Evolutionary conservation across 2,329 filamentous ascomycete species (phyloP).

Genomic region (Fusarium sp.): DNA sequence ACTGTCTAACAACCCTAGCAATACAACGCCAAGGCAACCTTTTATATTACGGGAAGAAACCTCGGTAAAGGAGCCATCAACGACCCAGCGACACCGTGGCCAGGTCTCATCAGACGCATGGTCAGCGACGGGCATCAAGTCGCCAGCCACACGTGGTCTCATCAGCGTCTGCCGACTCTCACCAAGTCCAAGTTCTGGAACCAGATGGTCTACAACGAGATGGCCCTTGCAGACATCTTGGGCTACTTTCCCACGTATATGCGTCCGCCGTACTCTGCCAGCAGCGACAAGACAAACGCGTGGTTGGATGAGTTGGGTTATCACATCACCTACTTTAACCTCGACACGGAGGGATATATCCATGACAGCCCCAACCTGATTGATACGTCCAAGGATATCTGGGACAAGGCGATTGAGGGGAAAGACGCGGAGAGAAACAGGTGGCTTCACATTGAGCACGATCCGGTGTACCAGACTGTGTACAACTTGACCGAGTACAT

Average conservation of each 20-base stretch:
- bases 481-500: conserved; percentile 62
- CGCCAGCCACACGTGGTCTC: conserved; percentile 68
- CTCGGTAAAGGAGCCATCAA: conserved; percentile 62
- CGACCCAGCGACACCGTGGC: conserved; percentile 54
- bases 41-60: conserved; percentile 56
- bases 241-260: conserved; percentile 62
- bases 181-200: conserved; percentile 52
- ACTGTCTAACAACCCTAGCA: conserved; percentile 34
- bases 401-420: conserved; percentile 56
- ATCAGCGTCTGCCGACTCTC: conserved; percentile 60
- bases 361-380: conserved; percentile 66
- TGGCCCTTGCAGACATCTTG: conserved; percentile 59
- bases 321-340: conserved; percentile 72
- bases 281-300: conserved; percentile 57
- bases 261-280: conserved; percentile 64
- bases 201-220: conserved; percentile 62
- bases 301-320: conserved; percentile 65
- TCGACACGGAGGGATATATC: conserved; percentile 74
- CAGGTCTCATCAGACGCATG: conserved; percentile 61
- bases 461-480: conserved; percentile 63
- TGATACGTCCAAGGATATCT: conserved; percentile 59
- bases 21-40: conserved; percentile 58
- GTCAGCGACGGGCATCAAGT: conserved; percentile 71
- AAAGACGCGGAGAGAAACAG: conserved; percentile 43
- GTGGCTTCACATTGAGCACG: conserved; percentile 70